Evolutionary conservation across 2,329 filamentous ascomycete species (phyloP), one percentile per base, ranked within the genome.

Genomic region (Cladosporium halotolerans): DNA sequence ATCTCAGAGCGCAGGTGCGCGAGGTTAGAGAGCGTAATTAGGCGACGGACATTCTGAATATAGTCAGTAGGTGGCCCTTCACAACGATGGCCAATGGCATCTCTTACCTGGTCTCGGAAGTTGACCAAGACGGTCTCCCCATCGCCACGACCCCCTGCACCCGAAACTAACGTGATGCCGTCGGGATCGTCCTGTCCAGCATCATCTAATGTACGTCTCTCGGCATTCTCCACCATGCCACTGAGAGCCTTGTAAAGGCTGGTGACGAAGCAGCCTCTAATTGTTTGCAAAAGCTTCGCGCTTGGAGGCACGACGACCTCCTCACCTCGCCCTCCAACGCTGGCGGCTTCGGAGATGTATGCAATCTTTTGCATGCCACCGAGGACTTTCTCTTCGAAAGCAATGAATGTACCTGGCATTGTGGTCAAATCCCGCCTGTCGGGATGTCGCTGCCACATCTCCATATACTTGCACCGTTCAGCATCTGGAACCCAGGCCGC

Each of bases 141-240:
- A 13, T 47, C 51, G 8, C 51, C 45, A 4, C 62, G 52, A 19
- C 40, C 51, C 36, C 67, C 65, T 41, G 63, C 58, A 9, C 42
- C 53, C 31, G 43, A 32, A 3, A 64, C 60, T 8, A 73, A 61
- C 0, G 70, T 73, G 2, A 78, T 67, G 52, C 74, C 70, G 57
- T 80, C 76, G 33, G 79, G 69, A 53, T 79, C 76, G 64, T 76
- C 75, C 54, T 78, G 76, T 54, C 73, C 73, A 43, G 85, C 83
- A 31, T 55, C 48, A 1, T 81, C 74, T 60, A 82, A 83, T 60
- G 84, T 81, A 11, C 83, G 70, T 54, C 83, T 83, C 71, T 97
- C 90, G 3, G 93, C 92, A 69, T 96, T 97, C 71, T 97, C 93
- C 1, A 99, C 90, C 83, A 99, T 92, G 18, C 92, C 93, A 63